Percentiles rank a stretch among this genome's conserved stretches.
Conservation (phyloP, 306 rosid genomes). For the Morella rubra region DNA sequence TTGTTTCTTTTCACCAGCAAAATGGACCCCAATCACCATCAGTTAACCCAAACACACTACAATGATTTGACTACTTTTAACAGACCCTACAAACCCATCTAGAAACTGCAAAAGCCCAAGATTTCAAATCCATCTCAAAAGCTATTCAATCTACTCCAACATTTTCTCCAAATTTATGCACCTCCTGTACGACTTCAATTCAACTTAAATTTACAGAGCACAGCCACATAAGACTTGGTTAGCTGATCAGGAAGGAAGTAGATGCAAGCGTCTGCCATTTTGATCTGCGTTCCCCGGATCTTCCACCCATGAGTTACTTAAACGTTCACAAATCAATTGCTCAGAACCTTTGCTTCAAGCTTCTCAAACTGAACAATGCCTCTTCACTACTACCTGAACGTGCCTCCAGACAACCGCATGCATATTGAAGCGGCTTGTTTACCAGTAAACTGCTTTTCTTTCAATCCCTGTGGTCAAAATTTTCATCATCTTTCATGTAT, state of each 20-base stretch:
- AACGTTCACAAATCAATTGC: not conserved
- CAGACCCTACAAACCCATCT: not conserved
- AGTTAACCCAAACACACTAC: not conserved
- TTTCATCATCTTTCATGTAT: constrained; percentile 81
- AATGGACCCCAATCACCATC: not conserved
- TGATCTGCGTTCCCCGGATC: not conserved
- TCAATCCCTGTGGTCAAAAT: constrained; percentile 40
- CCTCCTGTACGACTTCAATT: not conserved
- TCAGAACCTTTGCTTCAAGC: not conserved
- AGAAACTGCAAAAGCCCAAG: not conserved
- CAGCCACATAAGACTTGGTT: not conserved
- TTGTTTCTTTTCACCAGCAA: not conserved
- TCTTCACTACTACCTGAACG: not conserved
- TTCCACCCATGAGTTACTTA: not conserved
- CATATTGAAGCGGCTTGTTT: constrained; percentile 13
- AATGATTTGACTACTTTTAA: no score
- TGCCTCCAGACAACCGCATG: not conserved
- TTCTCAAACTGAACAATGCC: not conserved
- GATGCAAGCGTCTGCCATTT: not conserved
- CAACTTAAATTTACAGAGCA: no score
- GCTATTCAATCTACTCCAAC: not conserved
- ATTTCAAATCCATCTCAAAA: not conserved
- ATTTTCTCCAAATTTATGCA: not conserved
- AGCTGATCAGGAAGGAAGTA: not conserved
- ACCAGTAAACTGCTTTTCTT: constrained; percentile 1